Evolutionary conservation across 495 filamentous ascomycete genomes (phyloP).

Genomic region (Aspergillus heteromorphus): DNA sequence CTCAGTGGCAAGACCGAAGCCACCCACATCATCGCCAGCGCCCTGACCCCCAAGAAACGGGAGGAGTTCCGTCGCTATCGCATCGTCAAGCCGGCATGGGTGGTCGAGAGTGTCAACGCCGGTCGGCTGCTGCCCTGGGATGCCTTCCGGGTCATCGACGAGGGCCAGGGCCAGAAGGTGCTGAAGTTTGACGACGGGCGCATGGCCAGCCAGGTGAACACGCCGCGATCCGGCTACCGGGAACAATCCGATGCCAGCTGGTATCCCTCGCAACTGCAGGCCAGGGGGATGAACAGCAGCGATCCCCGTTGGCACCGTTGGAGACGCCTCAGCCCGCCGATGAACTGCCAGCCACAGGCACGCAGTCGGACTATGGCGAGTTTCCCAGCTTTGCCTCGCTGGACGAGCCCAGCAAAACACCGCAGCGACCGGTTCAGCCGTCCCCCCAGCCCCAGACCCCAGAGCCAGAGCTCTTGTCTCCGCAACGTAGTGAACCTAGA

Average conservation of each 20-base stretch:
- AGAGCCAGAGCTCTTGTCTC: not conserved
- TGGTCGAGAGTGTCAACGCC: conserved; percentile 79
- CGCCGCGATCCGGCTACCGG: conserved; percentile 52
- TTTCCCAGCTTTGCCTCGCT: conserved; percentile 36
- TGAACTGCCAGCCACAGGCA: not conserved
- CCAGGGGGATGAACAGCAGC: not conserved
- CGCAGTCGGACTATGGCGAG: conserved; percentile 42
- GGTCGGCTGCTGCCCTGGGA: conserved; percentile 82
- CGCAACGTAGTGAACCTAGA: not conserved
- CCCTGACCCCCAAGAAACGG: conserved; percentile 84
- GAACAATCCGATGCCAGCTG: conserved; percentile 73
- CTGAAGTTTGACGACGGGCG: conserved; percentile 69
- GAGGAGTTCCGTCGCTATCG: conserved; percentile 80
- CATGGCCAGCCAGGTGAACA: conserved; percentile 61
- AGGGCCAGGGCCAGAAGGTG: conserved; percentile 68
- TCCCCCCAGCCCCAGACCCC: not conserved
- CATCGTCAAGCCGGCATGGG: conserved; percentile 95
- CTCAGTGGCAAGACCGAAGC: conserved; percentile 89
- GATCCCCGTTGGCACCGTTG: not conserved
- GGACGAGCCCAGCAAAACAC: conserved; percentile 13
- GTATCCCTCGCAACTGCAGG: conserved; percentile 63
- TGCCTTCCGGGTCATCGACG: conserved; percentile 73
- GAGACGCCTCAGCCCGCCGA: not conserved
- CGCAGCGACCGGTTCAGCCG: not conserved
- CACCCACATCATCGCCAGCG: conserved; percentile 91